Evolutionary conservation across 2,329 filamentous ascomycete species (phyloP), one percentile per base, ranked within the genome.

Genomic region (Hymenoscyphus occultus): DNA sequence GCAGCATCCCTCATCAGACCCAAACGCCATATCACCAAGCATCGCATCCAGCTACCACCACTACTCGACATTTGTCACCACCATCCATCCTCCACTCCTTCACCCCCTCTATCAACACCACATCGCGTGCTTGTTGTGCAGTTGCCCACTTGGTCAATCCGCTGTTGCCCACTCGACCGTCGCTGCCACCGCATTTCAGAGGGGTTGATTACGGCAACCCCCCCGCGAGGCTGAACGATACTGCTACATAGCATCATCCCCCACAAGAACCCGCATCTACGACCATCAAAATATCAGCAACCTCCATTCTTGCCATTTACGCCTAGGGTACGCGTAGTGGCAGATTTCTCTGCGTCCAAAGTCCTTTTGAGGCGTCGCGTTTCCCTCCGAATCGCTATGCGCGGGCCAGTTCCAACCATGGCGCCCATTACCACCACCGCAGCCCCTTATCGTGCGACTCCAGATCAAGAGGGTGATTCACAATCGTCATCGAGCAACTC

Each of bases 401-500:
- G 73, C 66, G 70, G 68, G 62, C 64, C 64, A 63, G 63, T 67
- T 64, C 66, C 68, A 13, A 68, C 51, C 51, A 72, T 74, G 68
- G 67, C 67, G 51, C 67, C 67, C 57, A 62, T 74, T 40, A 64
- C 65, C 48, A 70, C 71, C 51, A 63, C 63, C 10, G 13, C 35
- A 19, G 56, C 62, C 9, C 57, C 68, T 63, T 74, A 72, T 69
- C 74, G 72, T 61, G 67, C 67, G 31, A 69, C 66, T 31, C 67
- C 68, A n/a, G 74, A 76, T 1, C 60, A 65, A 58, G 75, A 75
- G 51, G 72, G 71, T 16, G 74, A 76, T 63, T 75, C 74, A 13
- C 74, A 75, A 60, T 76, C 75, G 35, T 76, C 74, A 5, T 90
- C 90, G 7, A 90, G 88, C 65, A 91, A 89, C 75, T 93, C 90